Evolutionary conservation across 2,329 filamentous ascomycete species (phyloP), one percentile per base, ranked within the genome.

Genomic region (Trichothecium roseum): DNA sequence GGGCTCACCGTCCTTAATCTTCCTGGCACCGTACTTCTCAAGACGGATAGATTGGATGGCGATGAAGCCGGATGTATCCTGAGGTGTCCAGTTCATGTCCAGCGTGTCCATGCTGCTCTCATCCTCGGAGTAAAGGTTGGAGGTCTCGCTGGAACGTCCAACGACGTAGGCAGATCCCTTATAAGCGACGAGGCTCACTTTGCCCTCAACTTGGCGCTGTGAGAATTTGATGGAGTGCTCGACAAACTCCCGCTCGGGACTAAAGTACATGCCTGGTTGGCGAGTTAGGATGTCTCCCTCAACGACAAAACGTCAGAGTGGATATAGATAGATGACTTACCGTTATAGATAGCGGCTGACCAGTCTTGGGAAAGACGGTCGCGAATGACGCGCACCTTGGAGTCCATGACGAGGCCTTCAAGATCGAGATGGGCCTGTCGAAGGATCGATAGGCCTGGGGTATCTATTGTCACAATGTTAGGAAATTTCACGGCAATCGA

Each of bases 31-130:
- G 20, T 57, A 56, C 47, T 61, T 79, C 60, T 76, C 63, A 34
- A 81, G 60, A 30, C 74, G 66, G 44, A 82, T 81, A 43, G 74
- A 74, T 51, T 89, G 69, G 47, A 86, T 78, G 36, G 68, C 69
- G 51, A 89, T 77, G 52, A 80, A 78, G 18, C 68, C 68, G 10
- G 51, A 70, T 45, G 76, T 75, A 53, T 86, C 81, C 78, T 84
- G 83, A 45, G 64, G 71, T 42, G 68, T 69, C 64, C 81, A 78
- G 48, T 66, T 66, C 59, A 70, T 56, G 20, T 62, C 57, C 6
- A 70, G 62, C 12, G 58, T 56, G 49, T 70, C 68, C 68, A 74
- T 74, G 37, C 54, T 62, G 1, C 62, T 59, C 40, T 72, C 59
- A 31, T 64, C 53, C 49, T 64, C 62, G 12, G 53, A 60, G 59